phyloP scores from a whole-genome alignment of 1,139 yeast species.

The Zhuliangozyma parablackwelliae region DNA sequence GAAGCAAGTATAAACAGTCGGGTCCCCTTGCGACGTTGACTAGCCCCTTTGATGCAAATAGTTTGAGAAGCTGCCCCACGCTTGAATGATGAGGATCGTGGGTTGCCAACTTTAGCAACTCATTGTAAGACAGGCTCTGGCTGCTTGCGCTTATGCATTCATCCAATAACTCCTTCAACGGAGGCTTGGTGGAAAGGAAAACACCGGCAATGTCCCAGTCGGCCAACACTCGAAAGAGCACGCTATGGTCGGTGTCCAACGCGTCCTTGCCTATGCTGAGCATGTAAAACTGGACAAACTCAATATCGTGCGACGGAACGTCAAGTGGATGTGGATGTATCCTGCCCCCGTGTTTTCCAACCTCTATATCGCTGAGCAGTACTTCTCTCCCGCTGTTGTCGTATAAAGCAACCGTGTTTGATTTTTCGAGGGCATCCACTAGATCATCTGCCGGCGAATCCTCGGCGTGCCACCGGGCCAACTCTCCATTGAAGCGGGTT shows the following conservation, averaged over 20 bases:
- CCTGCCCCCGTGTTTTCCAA: too few relatives aligned
- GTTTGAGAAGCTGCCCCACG: constrained; percentile 7
- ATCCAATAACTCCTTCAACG: not conserved
- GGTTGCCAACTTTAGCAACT: constrained; percentile 9
- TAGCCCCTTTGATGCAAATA: constrained; percentile 28
- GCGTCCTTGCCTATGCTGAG: constrained; percentile 29
- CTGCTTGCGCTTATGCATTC: constrained; percentile 1
- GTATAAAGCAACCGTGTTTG: too few relatives aligned
- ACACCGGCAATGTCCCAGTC: constrained; percentile 28
- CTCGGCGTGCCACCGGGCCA: too few relatives aligned
- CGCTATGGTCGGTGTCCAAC: constrained; percentile 17
- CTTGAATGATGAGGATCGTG: constrained; percentile 9
- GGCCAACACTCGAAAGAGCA: constrained; percentile 20
- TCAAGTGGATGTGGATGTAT: too few relatives aligned
- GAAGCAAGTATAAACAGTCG: constrained; percentile 18
- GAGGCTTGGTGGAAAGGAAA: constrained; percentile 15
- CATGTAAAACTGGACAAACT: constrained; percentile 22
- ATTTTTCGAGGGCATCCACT: too few relatives aligned
- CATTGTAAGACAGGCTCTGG: constrained; percentile 14
- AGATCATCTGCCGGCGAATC: too few relatives aligned
- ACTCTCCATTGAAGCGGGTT: too few relatives aligned
- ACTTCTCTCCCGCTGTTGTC: too few relatives aligned
- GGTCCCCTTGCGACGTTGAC: constrained; percentile 22
- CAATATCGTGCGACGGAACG: constrained; percentile 25
- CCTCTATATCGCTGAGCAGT: too few relatives aligned